A percentile compares a stretch with the other conserved stretches of the same genome.
Evolutionary conservation across 305 asterid species (phyloP).

Genomic region (Fraxinus sp.): DNA sequence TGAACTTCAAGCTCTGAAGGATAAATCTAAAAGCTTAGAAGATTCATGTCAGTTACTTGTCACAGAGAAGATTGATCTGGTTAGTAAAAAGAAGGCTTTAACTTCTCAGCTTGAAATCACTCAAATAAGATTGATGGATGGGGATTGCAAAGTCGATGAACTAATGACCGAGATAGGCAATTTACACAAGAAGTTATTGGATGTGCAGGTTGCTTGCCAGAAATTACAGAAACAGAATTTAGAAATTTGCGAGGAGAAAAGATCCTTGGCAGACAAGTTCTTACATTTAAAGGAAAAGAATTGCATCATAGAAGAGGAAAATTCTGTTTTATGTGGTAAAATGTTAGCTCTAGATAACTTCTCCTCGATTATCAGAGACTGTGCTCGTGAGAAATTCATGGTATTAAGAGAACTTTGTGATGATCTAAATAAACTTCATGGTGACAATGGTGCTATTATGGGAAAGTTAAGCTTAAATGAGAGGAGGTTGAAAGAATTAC

Average conservation of each 20-base stretch:
- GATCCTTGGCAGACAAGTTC: constrained; percentile 39
- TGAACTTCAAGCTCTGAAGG: constrained; percentile 62
- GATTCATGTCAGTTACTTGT: constrained; percentile 74
- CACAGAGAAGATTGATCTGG: constrained; percentile 65
- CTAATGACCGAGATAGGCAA: constrained; percentile 41
- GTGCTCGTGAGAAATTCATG: constrained; percentile 50
- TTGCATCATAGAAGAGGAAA: constrained; percentile 59
- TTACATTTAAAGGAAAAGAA: constrained; percentile 43
- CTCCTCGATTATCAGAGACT: constrained; percentile 51
- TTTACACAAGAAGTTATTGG: constrained; percentile 44
- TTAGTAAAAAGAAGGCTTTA: constrained; percentile 54
- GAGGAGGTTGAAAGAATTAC: constrained; percentile 50
- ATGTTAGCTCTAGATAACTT: constrained; percentile 50
- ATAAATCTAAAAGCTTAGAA: constrained; percentile 65
- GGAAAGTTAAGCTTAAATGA: constrained; percentile 50
- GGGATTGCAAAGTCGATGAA: constrained; percentile 43
- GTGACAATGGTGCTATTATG: constrained; percentile 40
- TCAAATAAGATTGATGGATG: constrained; percentile 48
- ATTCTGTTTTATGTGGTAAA: constrained; percentile 38
- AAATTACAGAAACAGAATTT: constrained; percentile 48
- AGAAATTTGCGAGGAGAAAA: constrained; percentile 45
- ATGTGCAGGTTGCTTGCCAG: constrained; percentile 42
- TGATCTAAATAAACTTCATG: constrained; percentile 42
- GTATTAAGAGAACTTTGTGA: constrained; percentile 46
- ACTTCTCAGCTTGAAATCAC: constrained; percentile 58